Evolutionary conservation across 345 rosid species (phyloP).

Genomic region (Eutrema heterophyllum): DNA sequence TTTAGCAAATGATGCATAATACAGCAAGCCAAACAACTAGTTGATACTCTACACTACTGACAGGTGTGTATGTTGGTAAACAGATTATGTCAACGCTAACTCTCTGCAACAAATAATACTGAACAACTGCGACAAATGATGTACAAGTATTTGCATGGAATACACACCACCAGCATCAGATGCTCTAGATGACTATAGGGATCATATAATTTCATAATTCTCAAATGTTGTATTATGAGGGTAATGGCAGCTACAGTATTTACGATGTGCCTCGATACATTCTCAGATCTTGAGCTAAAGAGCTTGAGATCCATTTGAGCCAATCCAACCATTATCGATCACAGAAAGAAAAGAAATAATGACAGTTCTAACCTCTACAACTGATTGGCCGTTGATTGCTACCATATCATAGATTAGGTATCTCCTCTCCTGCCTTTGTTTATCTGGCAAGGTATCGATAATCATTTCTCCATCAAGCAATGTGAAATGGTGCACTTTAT

Average conservation of each 20-base stretch:
- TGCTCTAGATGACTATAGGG: neutral
- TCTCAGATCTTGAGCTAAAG: neutral
- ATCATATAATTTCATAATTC: neutral
- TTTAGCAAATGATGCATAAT: constrained; percentile 8
- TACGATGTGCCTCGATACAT: constrained; percentile 7
- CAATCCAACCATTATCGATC: constrained; percentile 6
- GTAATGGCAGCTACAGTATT: constrained; percentile 3
- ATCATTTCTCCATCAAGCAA: constrained; percentile 99
- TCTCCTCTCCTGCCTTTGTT: constrained; percentile 92
- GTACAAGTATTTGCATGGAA: neutral
- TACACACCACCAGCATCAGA: neutral
- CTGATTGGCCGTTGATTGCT: constrained; percentile 63
- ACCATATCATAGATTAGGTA: constrained; percentile 95
- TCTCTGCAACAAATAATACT: neutral
- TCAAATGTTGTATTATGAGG: neutral
- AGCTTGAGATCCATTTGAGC: neutral
- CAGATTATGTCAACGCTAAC: neutral
- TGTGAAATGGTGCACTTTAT: constrained; percentile 76
- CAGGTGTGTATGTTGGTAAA: neutral
- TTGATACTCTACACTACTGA: neutral
- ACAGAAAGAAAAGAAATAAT: constrained; percentile 20
- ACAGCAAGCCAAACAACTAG: constrained; percentile 7
- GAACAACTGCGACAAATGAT: neutral
- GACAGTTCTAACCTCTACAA: constrained; percentile 63
- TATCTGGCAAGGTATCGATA: constrained; percentile 88